Evolutionary conservation across 352 stramenopile genomes (phyloP), one percentile per base, ranked within the genome.

Genomic region (Pythium oligandrum): DNA sequence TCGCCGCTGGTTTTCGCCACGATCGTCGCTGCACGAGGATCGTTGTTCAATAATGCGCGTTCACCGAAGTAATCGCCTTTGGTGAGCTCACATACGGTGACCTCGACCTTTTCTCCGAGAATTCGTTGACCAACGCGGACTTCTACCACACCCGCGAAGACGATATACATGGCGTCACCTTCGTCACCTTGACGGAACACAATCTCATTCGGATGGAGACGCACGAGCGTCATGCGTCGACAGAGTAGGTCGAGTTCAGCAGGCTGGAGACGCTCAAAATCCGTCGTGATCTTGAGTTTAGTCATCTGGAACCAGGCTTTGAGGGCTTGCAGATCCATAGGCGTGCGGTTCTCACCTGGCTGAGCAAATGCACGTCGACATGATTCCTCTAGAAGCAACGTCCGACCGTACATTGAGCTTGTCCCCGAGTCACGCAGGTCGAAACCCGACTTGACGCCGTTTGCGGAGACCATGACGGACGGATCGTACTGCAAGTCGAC

Each of bases 1-100:
- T 90, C 80, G 0, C 61, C 63, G 1, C 64, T 40, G 6, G 66
- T 75, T 47, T 85, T 88, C 2, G 75, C 69, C 12, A 87, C 40
- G 9, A 88, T 72, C 2, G 80, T 90, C 5, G 77, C 77, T 0
- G 76, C 75, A 6, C 80, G 71, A 2, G 75, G 62, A 6, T 87
- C 77, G 48, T 88, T 81, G 43, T 63, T 77, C 1, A 87, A 51
- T 10, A 90, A 58, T 2, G 75, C 68, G n/a, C 80, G 73, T 59
- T 90, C 80, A 7, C 80, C 80, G 45, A 88, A 88, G 64, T 85
- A 88, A 48, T 90, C 80, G 8, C 78, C 77, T 43, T 86, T 83
- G 8, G 54, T 58, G 6, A 88, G 59, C 33, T 87, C 77, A 44
- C 77, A 86, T 1, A 88, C 77, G 0, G 75, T 88, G 7, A 88